These are phyloP conservation scores for cucumber (Cucumis sativus) DNA, from an alignment of 306 rosid species.

Conservation along the genomic window Cucumber_9930_V3 NC_026658.2:26531001-26531500, in stretches of 20 bases:
- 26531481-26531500: slow-evolving; percentile 66
- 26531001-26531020: slow-evolving; percentile 22
- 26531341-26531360: background rate
- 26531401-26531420: background rate
- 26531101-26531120: slow-evolving; percentile 54
- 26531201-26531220: background rate
- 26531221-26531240: background rate
- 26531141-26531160: background rate
- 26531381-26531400: background rate
- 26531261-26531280: background rate
- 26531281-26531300: background rate
- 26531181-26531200: background rate
- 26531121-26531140: background rate
- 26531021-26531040: slow-evolving; percentile 22
- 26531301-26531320: background rate
- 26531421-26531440: slow-evolving; percentile 68
- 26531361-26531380: background rate
- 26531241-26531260: background rate
- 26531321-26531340: background rate
- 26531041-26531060: slow-evolving; percentile 28
- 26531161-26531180: background rate
- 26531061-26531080: slow-evolving; percentile 18
- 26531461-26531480: slow-evolving; percentile 67
- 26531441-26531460: slow-evolving; percentile 85
- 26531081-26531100: slow-evolving; percentile 30